phyloP scores from a whole-genome alignment of 331 rosid species.

The Quercus phellos region DNA sequence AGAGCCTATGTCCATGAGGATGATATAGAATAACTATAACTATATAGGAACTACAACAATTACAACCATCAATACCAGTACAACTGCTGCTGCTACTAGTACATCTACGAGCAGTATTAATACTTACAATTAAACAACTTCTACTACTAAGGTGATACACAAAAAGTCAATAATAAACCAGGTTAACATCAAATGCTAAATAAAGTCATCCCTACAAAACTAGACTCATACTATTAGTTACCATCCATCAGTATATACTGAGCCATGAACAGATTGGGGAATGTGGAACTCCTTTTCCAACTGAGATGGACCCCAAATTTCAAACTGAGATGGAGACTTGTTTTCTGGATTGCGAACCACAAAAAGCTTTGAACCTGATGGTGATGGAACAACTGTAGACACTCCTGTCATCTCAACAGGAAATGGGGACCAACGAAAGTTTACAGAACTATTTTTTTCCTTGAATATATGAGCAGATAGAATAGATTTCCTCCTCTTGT shows the following conservation, averaged over 20 bases:
- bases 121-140: constrained; percentile 3
- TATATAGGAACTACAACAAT: not conserved
- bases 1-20: not conserved
- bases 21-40: not conserved
- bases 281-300: constrained; percentile 62
- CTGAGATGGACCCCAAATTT: constrained; percentile 65
- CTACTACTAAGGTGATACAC: not conserved
- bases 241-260: constrained; percentile 86
- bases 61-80: not conserved
- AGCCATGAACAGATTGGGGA: constrained; percentile 74
- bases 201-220: not conserved
- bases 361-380: constrained; percentile 69
- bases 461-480: constrained; percentile 52
- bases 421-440: constrained; percentile 72
- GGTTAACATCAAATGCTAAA: constrained; percentile 4
- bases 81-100: not conserved
- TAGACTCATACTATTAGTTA: constrained; percentile 12
- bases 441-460: constrained; percentile 30
- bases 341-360: constrained; percentile 64
- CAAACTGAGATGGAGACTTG: constrained; percentile 59
- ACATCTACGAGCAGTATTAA: not conserved
- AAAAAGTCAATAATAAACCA: not conserved
- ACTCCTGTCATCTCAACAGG: constrained; percentile 77
- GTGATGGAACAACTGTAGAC: constrained; percentile 74
- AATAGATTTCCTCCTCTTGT: constrained; percentile 64